phyloP scores from a whole-genome alignment of 116 monocot species.

The Zostera marina region DNA sequence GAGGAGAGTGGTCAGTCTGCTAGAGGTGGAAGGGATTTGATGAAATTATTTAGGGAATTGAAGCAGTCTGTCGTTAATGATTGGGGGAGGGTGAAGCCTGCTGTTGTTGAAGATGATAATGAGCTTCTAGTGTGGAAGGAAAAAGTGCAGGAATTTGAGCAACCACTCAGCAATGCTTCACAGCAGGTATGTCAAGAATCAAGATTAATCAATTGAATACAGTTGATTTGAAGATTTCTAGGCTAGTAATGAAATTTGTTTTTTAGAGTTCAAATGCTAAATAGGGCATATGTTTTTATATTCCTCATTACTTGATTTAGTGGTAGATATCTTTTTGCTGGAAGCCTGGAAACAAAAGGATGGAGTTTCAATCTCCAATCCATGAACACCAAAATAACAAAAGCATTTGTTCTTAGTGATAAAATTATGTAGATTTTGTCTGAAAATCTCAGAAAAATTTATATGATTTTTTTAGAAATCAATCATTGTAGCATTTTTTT shows the following conservation, averaged over 20 bases:
- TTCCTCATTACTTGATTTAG: no score
- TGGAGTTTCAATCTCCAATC: no score
- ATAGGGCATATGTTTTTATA: neutral
- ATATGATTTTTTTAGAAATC: no score
- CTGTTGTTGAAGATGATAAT: conserved; percentile 67
- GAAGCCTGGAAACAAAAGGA: no score
- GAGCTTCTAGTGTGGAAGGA: conserved; percentile 70
- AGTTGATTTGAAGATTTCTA: neutral
- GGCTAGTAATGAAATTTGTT: neutral
- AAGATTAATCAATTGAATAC: neutral
- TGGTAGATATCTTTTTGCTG: no score
- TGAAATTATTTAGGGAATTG: conserved; percentile 88
- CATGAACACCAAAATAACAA: no score
- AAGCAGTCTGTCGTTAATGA: conserved; percentile 70
- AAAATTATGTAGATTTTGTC: no score
- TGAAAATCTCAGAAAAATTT: no score
- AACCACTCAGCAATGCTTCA: conserved; percentile 50
- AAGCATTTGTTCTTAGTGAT: no score
- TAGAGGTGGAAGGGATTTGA: conserved; percentile 69
- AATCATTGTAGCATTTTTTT: no score
- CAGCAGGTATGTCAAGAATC: conserved; percentile 40
- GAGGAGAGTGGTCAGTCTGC: conserved; percentile 70
- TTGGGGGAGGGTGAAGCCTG: conserved; percentile 47
- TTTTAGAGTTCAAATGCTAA: neutral
- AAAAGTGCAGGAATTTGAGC: conserved; percentile 52